Base-by-base conservation (phyloP, 768 basidiomycete species). In the Termitomyces sp. region DNA sequence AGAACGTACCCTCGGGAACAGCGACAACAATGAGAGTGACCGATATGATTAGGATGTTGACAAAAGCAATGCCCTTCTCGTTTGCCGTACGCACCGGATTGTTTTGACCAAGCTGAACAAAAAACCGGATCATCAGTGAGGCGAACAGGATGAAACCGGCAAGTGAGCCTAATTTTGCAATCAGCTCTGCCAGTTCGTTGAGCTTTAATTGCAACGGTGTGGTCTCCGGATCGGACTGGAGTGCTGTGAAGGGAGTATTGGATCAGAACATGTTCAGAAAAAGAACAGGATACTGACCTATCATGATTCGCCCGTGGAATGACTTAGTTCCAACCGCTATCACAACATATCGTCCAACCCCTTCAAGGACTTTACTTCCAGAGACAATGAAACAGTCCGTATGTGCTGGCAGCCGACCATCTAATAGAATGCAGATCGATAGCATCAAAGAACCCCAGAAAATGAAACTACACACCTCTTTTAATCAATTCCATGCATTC, bases 241-340 rank as follows among this genome's bases (percentile, higher is more conserved):
- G 83, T 49, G 92, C 94, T 95, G 58, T 43, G 42, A 52, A 55
- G 56, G 20, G 44, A 3, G 14, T 27, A 59, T 43, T 22, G 29
- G 27, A 57, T 51, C 18, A 60, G 24, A n/a, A 59, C 49, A 49
- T 7, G 47, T 56, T 46, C 12, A 16, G 18, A 3, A 36, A 27
- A 41, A 3, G 16, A 36, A 16, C 24, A 31, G 7, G 16, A 24
- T 1, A 10, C 41, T 22, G 66, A 96, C 94, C 90, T 87, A 96
- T 96, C 92, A 98, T 94, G 65, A 98, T 94, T 46, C 94, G 84
- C 41, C 97, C 97, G 68, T 98, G 94, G 73, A 98, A 98, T 63
- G 89, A 92, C 74, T 88, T 91, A 13, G 83, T 84, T 12, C 97
- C 97, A 49, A 98, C 93, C 2, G 93, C 87, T 51, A 97, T 89